Base-by-base conservation (phyloP, 768 basidiomycete genomes). In the Glaciozyma antarctica region DNA sequence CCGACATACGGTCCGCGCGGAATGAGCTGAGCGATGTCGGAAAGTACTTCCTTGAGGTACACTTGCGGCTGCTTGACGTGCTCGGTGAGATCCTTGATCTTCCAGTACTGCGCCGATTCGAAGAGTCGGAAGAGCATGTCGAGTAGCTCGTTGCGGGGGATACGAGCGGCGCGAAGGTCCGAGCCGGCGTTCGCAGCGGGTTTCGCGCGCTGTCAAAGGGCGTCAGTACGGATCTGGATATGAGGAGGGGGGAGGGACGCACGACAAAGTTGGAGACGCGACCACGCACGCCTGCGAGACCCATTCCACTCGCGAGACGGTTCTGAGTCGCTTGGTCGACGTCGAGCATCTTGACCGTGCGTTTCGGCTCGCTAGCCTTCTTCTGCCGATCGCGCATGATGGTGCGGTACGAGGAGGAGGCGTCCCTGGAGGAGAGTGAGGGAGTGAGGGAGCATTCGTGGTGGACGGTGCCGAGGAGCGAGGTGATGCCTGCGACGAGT, bases 121-220 rank as follows among this genome's bases (percentile, higher is more conserved):
- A 93, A 97, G 9, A 85, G 79, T 3, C 77, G 71, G 77, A 93
- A 93, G 49, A 95, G 81, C 61, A 86, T 78, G 75, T 95, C 90
- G 76, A 90, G 81, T 12, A 95, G 82, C 74, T 93, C 87, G 77
- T 90, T 87, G 61, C 86, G 82, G 9, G 90, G 89, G 78, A 95
- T 85, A 75, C 92, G 83, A 88, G 87, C 71, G 88, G 87, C 77
- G 28, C 19, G n/a, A 24, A 43, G 19, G 24, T 58, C 45, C 17
- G 26, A 6, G 34, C 47, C 26, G n/a, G 19, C 16, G 45, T 51
- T 38, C 41, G 3, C 41, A 38, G 58, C 17, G 34, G 30, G 61
- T 26, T 61, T 61, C 41, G 34, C 43, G 47, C 62, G 65, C 67
- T 69, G 67, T 13, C 19, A 4, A 30, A 17, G 52, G 38, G 55